Percentiles rank a stretch among this genome's conserved stretches.
Evolutionary conservation across 345 rosid species (phyloP).

Genomic region (Excoecaria cochinchinensis): DNA sequence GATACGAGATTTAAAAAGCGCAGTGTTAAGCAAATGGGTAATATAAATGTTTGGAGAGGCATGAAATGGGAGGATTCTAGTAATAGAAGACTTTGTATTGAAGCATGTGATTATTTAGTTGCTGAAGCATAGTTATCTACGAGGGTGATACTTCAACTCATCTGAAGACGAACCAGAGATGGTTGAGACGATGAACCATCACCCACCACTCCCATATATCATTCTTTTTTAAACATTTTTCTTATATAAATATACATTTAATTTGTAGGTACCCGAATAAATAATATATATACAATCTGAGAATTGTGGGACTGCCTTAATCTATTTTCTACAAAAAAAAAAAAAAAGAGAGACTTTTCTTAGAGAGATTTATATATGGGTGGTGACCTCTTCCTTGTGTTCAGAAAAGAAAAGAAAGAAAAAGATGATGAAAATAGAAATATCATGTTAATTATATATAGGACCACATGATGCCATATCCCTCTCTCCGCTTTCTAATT

Average conservation of each 20-base stretch:
- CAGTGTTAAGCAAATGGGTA: too few species aligned
- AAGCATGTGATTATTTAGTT: conserved; percentile 25
- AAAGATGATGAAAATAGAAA: neutral
- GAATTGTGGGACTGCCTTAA: too few species aligned
- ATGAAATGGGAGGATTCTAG: neutral
- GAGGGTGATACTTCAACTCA: conserved; percentile 40
- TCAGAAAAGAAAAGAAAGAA: neutral
- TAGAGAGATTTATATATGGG: neutral
- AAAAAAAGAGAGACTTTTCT: too few species aligned
- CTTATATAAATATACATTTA: neutral
- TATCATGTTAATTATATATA: neutral
- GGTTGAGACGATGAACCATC: conserved; percentile 23
- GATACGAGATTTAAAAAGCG: too few species aligned
- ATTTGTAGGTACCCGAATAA: too few species aligned
- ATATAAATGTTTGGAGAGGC: too few species aligned
- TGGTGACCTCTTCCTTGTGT: neutral
- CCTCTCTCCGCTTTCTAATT: neutral
- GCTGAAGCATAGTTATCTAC: conserved; percentile 31
- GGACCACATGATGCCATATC: neutral
- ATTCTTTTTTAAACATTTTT: neutral
- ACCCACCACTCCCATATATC: neutral
- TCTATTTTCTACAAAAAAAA: too few species aligned
- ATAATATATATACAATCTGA: too few species aligned
- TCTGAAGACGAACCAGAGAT: neutral
- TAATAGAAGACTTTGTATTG: conserved; percentile 9